These are phyloP conservation scores for Phialophora verrucosa DNA, from an alignment of 2,329 filamentous ascomycete genomes.

Conservation along the genomic window DNA sequence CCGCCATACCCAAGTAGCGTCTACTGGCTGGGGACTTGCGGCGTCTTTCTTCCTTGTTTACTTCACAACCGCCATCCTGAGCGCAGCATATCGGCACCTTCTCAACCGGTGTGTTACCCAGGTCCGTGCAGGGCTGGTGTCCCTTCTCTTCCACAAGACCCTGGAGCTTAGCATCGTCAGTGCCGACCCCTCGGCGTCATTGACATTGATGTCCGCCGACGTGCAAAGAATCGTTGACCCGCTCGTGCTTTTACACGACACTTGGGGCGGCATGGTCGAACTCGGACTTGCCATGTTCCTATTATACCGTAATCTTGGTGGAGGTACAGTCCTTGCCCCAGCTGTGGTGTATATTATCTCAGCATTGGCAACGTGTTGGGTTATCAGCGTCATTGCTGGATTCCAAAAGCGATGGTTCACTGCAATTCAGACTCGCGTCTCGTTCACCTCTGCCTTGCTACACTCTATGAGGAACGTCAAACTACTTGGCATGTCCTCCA, in stretches of 20 bases:
- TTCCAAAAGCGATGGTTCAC: conserved; percentile 56
- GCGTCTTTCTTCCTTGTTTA: conserved; percentile 54
- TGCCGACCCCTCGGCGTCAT: conserved; percentile 47
- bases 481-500: conserved; percentile 54
- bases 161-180: conserved; percentile 43
- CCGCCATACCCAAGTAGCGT: conserved; percentile 42
- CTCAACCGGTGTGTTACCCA: conserved; percentile 53
- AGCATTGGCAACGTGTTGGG: conserved; percentile 24
- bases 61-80: conserved; percentile 48
- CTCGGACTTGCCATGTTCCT: conserved; percentile 55
- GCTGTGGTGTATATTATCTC: conserved; percentile 44
- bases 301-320: conserved; percentile 51
- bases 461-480: conserved; percentile 60
- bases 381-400: conserved; percentile 42
- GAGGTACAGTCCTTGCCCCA: conserved; percentile 52
- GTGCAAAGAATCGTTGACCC: conserved; percentile 50
- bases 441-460: conserved; percentile 55
- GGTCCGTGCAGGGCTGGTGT: conserved; percentile 52
- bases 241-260: conserved; percentile 52
- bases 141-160: conserved; percentile 59
- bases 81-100: conserved; percentile 51
- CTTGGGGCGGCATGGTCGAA: conserved; percentile 54
- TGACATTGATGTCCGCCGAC: conserved; percentile 57
- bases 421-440: conserved; percentile 57
- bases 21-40: conserved; percentile 52